Conservation (phyloP, 768 basidiomycete species). For the Leccinellum luteum region DNA sequence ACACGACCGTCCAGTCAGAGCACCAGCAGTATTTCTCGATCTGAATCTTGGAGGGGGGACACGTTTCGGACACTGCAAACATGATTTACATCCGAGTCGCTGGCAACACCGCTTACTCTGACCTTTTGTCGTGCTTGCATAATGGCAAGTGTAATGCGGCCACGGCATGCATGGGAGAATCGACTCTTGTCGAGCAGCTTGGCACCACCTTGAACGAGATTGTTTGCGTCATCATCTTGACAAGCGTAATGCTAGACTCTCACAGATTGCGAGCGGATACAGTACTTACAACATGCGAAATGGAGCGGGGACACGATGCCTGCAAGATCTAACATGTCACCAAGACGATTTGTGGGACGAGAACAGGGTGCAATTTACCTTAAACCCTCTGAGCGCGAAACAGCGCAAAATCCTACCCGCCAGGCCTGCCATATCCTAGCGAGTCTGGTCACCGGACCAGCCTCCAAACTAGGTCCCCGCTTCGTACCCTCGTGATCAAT, state of each 20-base stretch:
- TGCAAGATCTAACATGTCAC: neutral
- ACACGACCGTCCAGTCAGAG: neutral
- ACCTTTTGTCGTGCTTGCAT: neutral
- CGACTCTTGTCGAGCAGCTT: neutral
- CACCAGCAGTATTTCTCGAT: neutral
- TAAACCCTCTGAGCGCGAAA: neutral
- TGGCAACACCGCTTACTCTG: neutral
- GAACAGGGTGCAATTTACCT: neutral
- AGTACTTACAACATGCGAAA: neutral
- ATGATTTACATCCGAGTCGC: neutral
- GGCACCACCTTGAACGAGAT: neutral
- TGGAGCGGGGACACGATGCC: neutral
- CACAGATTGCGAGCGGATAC: neutral
- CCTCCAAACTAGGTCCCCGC: neutral
- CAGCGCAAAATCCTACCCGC: neutral
- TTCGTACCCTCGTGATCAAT: neutral
- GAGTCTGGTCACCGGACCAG: neutral
- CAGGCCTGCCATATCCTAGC: neutral
- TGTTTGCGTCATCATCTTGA: neutral
- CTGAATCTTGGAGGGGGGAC: neutral
- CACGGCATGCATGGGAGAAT: neutral
- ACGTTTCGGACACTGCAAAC: neutral
- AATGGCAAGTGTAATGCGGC: neutral
- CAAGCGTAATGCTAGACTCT: neutral
- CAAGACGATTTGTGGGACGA: neutral